These are phyloP conservation scores for Dendrobium catenatum DNA, from an alignment of 106 monocot genomes.

Conservation along the genomic window DNA sequence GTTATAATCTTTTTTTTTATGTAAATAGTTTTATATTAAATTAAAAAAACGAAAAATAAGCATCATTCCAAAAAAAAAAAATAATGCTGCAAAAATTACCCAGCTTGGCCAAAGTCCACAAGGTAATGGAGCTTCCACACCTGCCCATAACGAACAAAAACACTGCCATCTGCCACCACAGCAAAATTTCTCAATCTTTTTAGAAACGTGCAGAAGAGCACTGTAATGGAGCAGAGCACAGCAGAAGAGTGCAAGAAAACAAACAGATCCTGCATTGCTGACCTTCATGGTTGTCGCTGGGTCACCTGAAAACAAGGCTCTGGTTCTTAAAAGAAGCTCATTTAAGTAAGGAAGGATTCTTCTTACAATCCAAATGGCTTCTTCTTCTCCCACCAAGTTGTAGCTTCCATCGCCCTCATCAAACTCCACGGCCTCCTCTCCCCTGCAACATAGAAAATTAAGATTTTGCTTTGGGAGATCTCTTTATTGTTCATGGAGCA, in stretches of 20 bases:
- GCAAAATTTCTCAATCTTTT: neutral
- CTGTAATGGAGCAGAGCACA: neutral
- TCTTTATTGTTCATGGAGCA: neutral
- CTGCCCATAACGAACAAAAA: slow-evolving; percentile 77
- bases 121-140: slow-evolving; percentile 70
- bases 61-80: neutral
- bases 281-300: slow-evolving; percentile 95
- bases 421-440: slow-evolving; percentile 13
- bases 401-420: slow-evolving; percentile 20
- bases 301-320: slow-evolving; percentile 80
- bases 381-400: slow-evolving; percentile 70
- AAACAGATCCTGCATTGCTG: neutral
- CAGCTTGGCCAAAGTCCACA: slow-evolving; percentile 67
- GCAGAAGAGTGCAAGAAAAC: neutral
- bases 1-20: too few species aligned
- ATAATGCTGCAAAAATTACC: slow-evolving; percentile 25
- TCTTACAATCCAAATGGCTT: slow-evolving; percentile 61
- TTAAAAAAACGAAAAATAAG: too few species aligned
- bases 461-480: neutral
- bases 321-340: slow-evolving; percentile 61
- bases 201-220: neutral
- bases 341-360: slow-evolving; percentile 76
- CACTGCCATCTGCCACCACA: slow-evolving; percentile 57
- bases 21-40: too few species aligned
- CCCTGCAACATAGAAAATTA: slow-evolving; percentile 16